Evolutionary conservation across 257 asterid species (phyloP).

Genomic region (Primulina huaijiensis): DNA sequence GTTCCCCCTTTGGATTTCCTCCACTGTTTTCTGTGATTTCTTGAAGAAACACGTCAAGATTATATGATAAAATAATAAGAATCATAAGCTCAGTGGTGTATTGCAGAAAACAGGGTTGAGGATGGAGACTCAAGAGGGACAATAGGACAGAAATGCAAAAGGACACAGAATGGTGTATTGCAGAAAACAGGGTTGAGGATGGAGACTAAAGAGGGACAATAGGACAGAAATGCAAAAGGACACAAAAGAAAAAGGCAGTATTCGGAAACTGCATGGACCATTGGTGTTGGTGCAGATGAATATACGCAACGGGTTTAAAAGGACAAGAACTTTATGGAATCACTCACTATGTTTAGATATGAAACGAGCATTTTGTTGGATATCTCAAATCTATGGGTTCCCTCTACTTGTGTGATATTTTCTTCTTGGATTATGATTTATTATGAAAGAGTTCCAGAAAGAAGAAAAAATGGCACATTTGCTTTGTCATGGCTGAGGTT

Average conservation of each 20-base stretch:
- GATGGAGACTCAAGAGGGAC: conserved; percentile 28
- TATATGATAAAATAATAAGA: neutral
- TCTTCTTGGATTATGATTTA: neutral
- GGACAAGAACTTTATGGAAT: conserved; percentile 31
- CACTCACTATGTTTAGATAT: conserved; percentile 24
- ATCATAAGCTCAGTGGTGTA: neutral
- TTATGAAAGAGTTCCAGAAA: neutral
- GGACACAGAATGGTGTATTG: conserved; percentile 41
- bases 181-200: conserved; percentile 25
- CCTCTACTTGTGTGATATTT: neutral
- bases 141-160: conserved; percentile 35
- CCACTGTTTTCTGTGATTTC: neutral
- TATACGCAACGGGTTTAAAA: conserved; percentile 28
- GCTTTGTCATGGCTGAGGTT: neutral
- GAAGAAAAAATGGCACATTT: neutral
- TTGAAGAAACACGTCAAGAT: neutral
- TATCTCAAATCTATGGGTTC: neutral
- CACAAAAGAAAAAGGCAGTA: conserved; percentile 33
- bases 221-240: conserved; percentile 42
- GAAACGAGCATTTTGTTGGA: neutral
- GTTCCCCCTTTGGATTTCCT: neutral
- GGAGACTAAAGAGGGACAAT: conserved; percentile 26
- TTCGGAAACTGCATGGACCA: conserved; percentile 24
- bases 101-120: conserved; percentile 23
- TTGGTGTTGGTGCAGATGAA: conserved; percentile 18